Percentiles rank a stretch among this genome's conserved stretches.
Conservation (phyloP, 2,329 filamentous ascomycete species). For the Alternaria gaisen region DNA sequence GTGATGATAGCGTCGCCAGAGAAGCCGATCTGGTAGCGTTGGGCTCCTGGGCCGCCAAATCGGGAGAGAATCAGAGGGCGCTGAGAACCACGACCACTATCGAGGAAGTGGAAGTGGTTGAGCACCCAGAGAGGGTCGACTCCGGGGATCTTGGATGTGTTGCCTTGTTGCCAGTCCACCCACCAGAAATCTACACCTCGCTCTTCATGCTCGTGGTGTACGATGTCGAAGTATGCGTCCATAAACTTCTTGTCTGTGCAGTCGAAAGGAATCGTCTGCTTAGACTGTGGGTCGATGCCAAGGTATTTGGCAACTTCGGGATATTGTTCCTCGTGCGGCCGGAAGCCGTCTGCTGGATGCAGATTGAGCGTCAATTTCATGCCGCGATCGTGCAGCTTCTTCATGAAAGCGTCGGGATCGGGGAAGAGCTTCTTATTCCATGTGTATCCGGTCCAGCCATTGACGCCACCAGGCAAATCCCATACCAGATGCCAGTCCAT, state of each 20-base stretch:
- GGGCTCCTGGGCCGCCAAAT: constrained; percentile 69
- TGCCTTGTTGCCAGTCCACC: constrained; percentile 74
- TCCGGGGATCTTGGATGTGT: constrained; percentile 62
- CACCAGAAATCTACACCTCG: constrained; percentile 71
- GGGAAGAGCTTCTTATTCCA: constrained; percentile 69
- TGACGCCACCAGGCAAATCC: constrained; percentile 44
- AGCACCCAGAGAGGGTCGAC: constrained; percentile 71
- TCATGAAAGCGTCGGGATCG: constrained; percentile 62
- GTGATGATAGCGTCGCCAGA: constrained; percentile 69
- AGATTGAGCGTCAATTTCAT: constrained; percentile 68
- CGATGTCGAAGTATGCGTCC: constrained; percentile 66
- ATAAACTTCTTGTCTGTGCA: constrained; percentile 63
- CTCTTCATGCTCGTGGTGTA: constrained; percentile 65
- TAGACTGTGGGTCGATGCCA: constrained; percentile 59
- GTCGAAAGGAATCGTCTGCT: constrained; percentile 65
- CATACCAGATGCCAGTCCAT: constrained; percentile 72
- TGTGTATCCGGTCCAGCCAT: constrained; percentile 70
- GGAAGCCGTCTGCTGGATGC: constrained; percentile 68
- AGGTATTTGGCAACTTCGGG: constrained; percentile 63
- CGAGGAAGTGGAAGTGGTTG: constrained; percentile 71
- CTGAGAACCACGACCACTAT: constrained; percentile 57
- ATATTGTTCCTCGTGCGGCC: constrained; percentile 66
- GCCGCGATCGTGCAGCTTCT: constrained; percentile 60
- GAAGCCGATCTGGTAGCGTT: constrained; percentile 71
- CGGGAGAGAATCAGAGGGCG: constrained; percentile 66